Base-by-base conservation (phyloP, 2,329 filamentous ascomycete genomes). In the Botrytis hyacinthi region DNA sequence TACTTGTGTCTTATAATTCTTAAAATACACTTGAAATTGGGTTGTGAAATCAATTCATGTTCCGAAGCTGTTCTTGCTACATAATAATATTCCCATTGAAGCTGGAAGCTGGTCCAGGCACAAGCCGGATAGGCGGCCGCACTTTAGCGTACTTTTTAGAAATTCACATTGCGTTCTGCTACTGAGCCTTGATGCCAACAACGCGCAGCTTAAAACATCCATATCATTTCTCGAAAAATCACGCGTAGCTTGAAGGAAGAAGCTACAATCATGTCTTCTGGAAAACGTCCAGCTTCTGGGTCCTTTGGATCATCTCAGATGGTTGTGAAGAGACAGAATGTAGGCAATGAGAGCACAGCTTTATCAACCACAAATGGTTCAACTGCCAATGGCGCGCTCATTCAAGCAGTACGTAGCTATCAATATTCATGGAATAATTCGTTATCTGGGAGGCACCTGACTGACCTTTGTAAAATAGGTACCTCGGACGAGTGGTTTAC, bases 241-340 rank as follows among this genome's bases (percentile, higher is more conserved):
- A 67, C 61, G 46, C 48, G 70, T 44, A 54, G 48, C 40, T 62
- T 44, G 20, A 42, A 46, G 20, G 42, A 29, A 40, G 7, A 44
- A 67, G 14, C 22, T 48, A 54, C 12, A 73, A 80, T 73, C 74
- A 98, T 97, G 95, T 94, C 94, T 48, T 88, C 92, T 76, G 95
- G 97, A 84, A 98, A 99, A 85, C 90, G 96, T 81, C 92, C 94
- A 74, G 94, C 95, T n/a, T 91, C 93, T 75, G 92, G 92, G 78
- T 92, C 93, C 75, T 95, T 95, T 78, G 89, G 91, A 79, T 90
- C 90, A 37, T 90, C 91, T 67, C 93, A 97, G 83, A 87, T 95
- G 78, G 89, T 94, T 57, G 92, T 98, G 75, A 99, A 98, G 86
- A 88, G 95, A 81, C 94, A 95, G 82, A 97, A 96, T 81, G 83